Percentiles rank a stretch among this genome's conserved stretches.
These are phyloP conservation scores for Phoenix roebelenii DNA, from an alignment of 176 grass and related monocot species.

Conservation along the genomic window DNA sequence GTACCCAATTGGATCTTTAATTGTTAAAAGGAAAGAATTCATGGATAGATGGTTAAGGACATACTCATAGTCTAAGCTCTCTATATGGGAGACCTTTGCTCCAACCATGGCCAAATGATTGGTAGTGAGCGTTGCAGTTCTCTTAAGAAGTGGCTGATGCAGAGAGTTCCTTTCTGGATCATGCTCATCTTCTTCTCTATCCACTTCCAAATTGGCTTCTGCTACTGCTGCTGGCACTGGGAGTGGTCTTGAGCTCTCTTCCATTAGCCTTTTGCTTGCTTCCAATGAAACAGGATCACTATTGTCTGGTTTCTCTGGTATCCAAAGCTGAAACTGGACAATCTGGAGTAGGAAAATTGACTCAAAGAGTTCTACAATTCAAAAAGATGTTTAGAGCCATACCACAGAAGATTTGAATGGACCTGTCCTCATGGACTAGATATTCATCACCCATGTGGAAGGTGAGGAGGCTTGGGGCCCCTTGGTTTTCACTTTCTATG, in stretches of 20 bases:
- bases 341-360: too few relatives aligned
- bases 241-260: constrained; percentile 15
- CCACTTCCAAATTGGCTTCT: not conserved
- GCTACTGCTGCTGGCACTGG: constrained; percentile 2
- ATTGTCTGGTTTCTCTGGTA: too few relatives aligned
- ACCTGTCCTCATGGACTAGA: too few relatives aligned
- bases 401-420: too few relatives aligned
- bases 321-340: too few relatives aligned
- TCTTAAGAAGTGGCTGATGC: constrained; percentile 58
- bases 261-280: not conserved
- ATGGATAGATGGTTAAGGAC: not conserved
- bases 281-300: too few relatives aligned
- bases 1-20: not conserved
- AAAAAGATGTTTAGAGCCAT: too few relatives aligned
- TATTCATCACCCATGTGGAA: too few relatives aligned
- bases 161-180: constrained; percentile 30
- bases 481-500: too few relatives aligned
- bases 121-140: constrained; percentile 50
- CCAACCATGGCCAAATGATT: constrained; percentile 88
- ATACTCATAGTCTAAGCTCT: constrained; percentile 98
- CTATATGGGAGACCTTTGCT: constrained; percentile 89
- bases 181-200: constrained; percentile 9
- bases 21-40: constrained; percentile 3
- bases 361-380: too few relatives aligned
- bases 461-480: too few relatives aligned